Base-by-base conservation (phyloP, 306 rosid species). In the Delonix regia region DNA sequence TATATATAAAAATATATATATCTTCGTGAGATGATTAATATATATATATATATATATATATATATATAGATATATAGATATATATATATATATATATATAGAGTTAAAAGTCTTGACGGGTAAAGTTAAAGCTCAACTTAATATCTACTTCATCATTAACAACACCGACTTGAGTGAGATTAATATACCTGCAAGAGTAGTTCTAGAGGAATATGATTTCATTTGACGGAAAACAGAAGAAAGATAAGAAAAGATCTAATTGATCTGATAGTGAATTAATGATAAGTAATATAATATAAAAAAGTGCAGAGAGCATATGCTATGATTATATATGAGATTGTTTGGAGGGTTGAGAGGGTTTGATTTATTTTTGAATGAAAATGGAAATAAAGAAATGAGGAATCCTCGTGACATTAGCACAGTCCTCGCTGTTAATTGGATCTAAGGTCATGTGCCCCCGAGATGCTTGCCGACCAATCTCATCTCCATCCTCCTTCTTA, bases 361-460 rank as follows among this genome's bases (percentile, higher is more conserved):
- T 69, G 53, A 48, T 79, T 73, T 21, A 38, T 59, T 30, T 61
- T 52, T 57, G 6, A 69, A 47, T 24, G 72, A 64, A 49, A 66
- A 66, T 0, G 30, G 79, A 42, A 65, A 72, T 72, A 82, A 83
- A 83, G 47, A 59, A 84, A 80, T 75, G 74, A 73, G 68, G 51
- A 79, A 45, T 62, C 74, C 83, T 49, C 80, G 87, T 81, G 85
- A 81, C 80, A 81, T 73, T 74, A 49, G 51, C 88, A 81, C 80
- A 71, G 80, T 81, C 85, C 71, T 81, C 71, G 88, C 88, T 84
- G 88, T 84, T 84, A 67, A 80, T 71, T 84, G 87, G 87, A 84
- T 84, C 83, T 71, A 81, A 52, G 80, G 75, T 85, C 88, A 85
- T 85, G 88, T 85, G 88, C 71, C 83, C 12, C 83, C 88, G 85